These are phyloP conservation scores for Cutaneotrichosporon cyanovorans DNA, from an alignment of 1,284 basidiomycete genomes.

Conservation along the genomic window DNA sequence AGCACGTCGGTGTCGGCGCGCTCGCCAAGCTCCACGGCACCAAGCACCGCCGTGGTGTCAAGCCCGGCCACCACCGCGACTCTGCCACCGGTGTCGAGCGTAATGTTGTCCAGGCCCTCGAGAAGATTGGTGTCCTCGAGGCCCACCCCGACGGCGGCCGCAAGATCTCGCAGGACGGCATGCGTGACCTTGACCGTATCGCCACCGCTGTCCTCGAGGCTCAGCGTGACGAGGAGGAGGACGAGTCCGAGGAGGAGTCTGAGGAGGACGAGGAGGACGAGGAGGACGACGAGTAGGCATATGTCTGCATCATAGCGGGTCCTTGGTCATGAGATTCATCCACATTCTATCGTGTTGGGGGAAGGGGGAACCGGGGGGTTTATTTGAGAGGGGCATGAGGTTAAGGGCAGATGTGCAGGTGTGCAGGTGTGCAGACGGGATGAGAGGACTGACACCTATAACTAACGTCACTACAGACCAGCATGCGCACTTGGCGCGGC, in stretches of 20 bases:
- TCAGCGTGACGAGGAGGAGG: slow-evolving; percentile 71
- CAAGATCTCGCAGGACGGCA: slow-evolving; percentile 91
- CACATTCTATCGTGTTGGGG: slow-evolving; percentile 6
- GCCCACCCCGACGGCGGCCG: slow-evolving; percentile 88
- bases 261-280: slow-evolving; percentile 52
- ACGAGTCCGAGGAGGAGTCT: slow-evolving; percentile 74
- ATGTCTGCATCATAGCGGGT: slow-evolving; percentile 14
- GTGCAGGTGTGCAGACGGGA: no score
- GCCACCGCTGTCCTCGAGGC: slow-evolving; percentile 92
- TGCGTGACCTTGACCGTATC: slow-evolving; percentile 91
- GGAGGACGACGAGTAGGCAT: slow-evolving; percentile 46
- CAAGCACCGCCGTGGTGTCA: slow-evolving; percentile 88
- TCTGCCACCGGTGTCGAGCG: slow-evolving; percentile 82
- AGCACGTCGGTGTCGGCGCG: slow-evolving; percentile 90
- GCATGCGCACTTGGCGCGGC: no score
- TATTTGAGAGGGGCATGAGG: background rate
- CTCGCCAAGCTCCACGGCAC: slow-evolving; percentile 96
- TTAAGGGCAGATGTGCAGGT: no score
- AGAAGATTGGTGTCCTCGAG: slow-evolving; percentile 98
- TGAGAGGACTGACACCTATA: no score
- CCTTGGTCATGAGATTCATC: slow-evolving; percentile 21
- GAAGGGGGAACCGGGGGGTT: background rate
- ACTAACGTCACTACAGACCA: no score
- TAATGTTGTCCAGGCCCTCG: slow-evolving; percentile 88
- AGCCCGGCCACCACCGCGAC: slow-evolving; percentile 87